A percentile compares a stretch with the other conserved stretches of the same genome.
These are phyloP conservation scores for Scenedesmus sp. DNA, from an alignment of 163 green algal species.

Conservation along the genomic window DNA sequence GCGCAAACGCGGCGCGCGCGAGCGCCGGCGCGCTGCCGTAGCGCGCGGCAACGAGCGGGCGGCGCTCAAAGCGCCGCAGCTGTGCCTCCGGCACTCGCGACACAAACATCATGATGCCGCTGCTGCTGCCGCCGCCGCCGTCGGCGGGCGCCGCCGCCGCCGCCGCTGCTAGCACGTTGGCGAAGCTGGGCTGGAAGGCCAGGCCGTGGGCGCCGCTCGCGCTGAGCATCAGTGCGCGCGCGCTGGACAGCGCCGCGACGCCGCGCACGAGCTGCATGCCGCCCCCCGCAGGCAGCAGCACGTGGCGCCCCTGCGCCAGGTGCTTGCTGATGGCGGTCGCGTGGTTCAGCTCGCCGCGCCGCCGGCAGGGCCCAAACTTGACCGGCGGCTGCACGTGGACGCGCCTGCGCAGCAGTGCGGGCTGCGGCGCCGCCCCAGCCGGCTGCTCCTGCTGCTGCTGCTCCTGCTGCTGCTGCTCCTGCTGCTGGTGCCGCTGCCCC, in stretches of 20 bases:
- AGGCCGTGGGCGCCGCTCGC: constrained; percentile 1
- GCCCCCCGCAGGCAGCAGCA: constrained; percentile 18
- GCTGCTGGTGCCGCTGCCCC: neutral
- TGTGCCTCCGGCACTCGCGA: neutral
- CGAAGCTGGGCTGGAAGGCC: constrained; percentile 31
- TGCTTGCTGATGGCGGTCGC: constrained; percentile 3
- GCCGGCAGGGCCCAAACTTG: neutral
- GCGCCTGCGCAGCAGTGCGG: neutral
- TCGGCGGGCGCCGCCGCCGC: neutral
- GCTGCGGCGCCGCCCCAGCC: neutral
- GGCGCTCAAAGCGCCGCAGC: constrained; percentile 24
- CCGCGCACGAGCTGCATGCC: constrained; percentile 29
- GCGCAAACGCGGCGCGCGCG: constrained; percentile 23
- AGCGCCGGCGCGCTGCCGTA: neutral
- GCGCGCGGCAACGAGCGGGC: constrained; percentile 18
- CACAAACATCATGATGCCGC: constrained; percentile 17
- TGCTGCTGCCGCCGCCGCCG: constrained; percentile 20
- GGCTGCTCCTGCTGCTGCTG: constrained; percentile 3
- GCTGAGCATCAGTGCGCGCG: constrained; percentile 25
- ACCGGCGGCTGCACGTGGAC: neutral
- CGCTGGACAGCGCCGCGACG: constrained; percentile 11
- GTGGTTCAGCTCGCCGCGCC: neutral
- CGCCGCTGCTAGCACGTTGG: neutral
- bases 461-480: neutral
- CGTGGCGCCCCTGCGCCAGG: neutral